Percentiles rank a stretch among this genome's conserved stretches.
Evolutionary conservation across 768 basidiomycete genomes (phyloP).

Genomic region (Phylloporus arenicola): DNA sequence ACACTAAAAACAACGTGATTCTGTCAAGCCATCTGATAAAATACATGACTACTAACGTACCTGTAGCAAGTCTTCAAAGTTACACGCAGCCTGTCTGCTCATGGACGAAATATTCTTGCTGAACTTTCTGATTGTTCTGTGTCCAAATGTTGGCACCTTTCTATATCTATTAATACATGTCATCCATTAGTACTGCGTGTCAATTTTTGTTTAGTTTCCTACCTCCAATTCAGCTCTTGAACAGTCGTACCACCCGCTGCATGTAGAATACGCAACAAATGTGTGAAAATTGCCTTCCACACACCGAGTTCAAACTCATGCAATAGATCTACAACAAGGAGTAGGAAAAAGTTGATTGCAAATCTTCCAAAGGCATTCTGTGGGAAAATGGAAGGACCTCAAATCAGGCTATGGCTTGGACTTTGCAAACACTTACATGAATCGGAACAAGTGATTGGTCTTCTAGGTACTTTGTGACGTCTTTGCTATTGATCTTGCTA

Average conservation of each 20-base stretch:
- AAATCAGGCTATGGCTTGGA: not conserved
- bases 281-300: too few relatives aligned
- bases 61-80: conserved; percentile 4
- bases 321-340: too few relatives aligned
- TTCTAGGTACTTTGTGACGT: not conserved
- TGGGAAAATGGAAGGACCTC: not conserved
- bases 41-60: not conserved
- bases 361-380: not conserved
- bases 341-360: not conserved
- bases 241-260: not conserved
- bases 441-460: not conserved
- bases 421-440: not conserved
- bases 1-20: not conserved
- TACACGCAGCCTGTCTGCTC: not conserved
- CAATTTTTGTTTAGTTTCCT: not conserved
- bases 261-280: too few relatives aligned
- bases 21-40: not conserved
- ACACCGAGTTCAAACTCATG: too few relatives aligned
- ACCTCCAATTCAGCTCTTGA: too few relatives aligned
- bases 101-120: not conserved
- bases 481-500: not conserved
- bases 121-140: not conserved
- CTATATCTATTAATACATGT: not conserved
- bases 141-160: not conserved
- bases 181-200: too few relatives aligned